phyloP scores from a whole-genome alignment of 2,329 filamentous ascomycete species.

The Ramularia endophylla region DNA sequence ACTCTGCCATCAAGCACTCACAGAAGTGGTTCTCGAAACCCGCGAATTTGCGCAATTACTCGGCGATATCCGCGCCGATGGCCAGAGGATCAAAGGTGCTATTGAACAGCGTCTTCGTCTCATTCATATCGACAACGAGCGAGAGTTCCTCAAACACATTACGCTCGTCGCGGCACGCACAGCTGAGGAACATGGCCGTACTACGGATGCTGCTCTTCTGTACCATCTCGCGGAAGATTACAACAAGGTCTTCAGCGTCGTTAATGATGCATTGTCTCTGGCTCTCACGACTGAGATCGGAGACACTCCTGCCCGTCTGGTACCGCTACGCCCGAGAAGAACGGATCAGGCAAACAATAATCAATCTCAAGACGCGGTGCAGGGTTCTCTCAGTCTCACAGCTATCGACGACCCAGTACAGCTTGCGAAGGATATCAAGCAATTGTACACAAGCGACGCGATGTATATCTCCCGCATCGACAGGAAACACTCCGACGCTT shows the following conservation, averaged over 20 bases:
- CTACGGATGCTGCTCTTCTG: conserved; percentile 86
- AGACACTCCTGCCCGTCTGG: conserved; percentile 68
- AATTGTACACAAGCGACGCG: conserved; percentile 55
- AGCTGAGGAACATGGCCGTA: conserved; percentile 89
- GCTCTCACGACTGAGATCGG: conserved; percentile 81
- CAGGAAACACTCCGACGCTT: conserved; percentile 52
- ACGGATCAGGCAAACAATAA: conserved; percentile 28
- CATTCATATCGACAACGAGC: conserved; percentile 72
- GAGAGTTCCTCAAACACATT: conserved; percentile 84
- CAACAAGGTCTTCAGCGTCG: conserved; percentile 83
- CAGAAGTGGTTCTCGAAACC: conserved; percentile 93
- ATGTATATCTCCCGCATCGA: conserved; percentile 57
- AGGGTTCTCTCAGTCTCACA: conserved; percentile 59
- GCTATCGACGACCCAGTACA: conserved; percentile 61
- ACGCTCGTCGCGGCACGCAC: conserved; percentile 87
- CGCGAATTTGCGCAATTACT: conserved; percentile 91
- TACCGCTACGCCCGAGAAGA: conserved; percentile 70
- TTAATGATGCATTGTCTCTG: conserved; percentile 86
- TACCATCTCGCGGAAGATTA: conserved; percentile 95
- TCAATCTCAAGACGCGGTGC: conserved; percentile 33
- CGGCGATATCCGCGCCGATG: conserved; percentile 83
- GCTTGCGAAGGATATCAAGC: conserved; percentile 57
- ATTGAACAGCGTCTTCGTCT: conserved; percentile 80
- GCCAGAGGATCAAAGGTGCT: conserved; percentile 74
- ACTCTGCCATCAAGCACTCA: conserved; percentile 85